Evolutionary conservation across 2,329 filamentous ascomycete genomes (phyloP).

Genomic region (Alternaria brassicae): DNA sequence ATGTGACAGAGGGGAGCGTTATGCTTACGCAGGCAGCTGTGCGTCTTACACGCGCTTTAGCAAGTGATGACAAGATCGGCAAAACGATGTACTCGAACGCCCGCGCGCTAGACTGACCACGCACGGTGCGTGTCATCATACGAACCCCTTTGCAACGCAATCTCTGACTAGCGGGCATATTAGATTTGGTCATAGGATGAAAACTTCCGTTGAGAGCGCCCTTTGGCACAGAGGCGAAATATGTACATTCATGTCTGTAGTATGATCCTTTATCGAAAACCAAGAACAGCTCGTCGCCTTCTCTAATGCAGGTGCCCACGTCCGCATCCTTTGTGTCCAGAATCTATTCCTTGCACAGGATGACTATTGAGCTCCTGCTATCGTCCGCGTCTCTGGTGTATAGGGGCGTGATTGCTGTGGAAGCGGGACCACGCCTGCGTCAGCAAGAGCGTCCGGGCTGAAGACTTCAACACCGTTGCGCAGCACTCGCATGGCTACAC

Average conservation of each 20-base stretch:
- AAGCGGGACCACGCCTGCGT: not conserved
- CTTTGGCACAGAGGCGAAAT: not conserved
- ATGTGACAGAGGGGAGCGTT: not conserved
- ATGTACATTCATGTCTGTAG: not conserved
- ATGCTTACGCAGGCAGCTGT: not conserved
- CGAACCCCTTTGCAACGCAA: not conserved
- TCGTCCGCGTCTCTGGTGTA: not conserved
- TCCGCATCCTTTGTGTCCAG: not conserved
- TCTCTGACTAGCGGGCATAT: not conserved
- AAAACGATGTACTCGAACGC: not conserved
- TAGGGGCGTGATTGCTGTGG: not conserved
- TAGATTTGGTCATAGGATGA: not conserved
- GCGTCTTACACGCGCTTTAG: not conserved
- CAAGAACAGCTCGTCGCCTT: not conserved
- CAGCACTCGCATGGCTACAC: no score
- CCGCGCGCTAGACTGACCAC: not conserved
- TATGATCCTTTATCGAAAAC: not conserved
- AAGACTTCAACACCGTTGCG: no score
- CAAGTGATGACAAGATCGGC: not conserved
- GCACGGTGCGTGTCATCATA: not conserved
- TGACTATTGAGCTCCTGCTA: not conserved
- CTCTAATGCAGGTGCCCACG: not conserved
- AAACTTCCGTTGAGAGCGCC: not conserved
- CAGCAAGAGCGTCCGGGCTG: no score
- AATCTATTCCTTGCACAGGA: not conserved